A percentile compares a stretch with the other conserved stretches of the same genome.
Conservation (phyloP, 1,284 basidiomycete genomes). For the Malassezia cuniculi region DNA sequence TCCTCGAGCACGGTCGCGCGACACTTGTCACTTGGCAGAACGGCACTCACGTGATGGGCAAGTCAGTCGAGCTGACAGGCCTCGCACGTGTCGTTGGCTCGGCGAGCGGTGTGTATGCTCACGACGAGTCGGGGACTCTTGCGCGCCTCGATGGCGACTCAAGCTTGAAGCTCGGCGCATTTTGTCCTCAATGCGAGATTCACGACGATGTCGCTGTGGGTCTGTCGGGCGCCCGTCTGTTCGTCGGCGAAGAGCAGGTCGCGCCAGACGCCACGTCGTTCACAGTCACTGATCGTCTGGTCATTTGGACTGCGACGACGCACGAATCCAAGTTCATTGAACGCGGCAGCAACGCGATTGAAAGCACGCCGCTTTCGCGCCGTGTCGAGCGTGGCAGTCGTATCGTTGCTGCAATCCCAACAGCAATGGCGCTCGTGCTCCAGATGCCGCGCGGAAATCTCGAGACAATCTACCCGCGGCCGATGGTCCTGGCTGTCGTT, state of each 20-base stretch:
- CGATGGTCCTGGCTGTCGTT: slow-evolving; percentile 62
- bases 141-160: too few species aligned
- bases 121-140: too few species aligned
- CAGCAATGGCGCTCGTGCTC: slow-evolving; percentile 61
- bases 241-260: too few species aligned
- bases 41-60: too few species aligned
- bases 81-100: too few species aligned
- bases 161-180: slow-evolving; percentile 16
- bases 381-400: slow-evolving; percentile 39
- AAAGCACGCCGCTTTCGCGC: slow-evolving; percentile 19
- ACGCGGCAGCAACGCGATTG: slow-evolving; percentile 44
- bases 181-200: slow-evolving; percentile 18
- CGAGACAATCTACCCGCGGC: slow-evolving; percentile 84
- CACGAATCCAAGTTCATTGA: slow-evolving; percentile 72
- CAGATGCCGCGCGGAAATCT: slow-evolving; percentile 98
- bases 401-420: slow-evolving; percentile 36
- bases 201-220: too few species aligned
- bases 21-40: too few species aligned
- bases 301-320: slow-evolving; percentile 72
- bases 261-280: slow-evolving; percentile 75
- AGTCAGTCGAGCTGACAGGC: too few species aligned
- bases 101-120: too few species aligned
- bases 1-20: too few species aligned
- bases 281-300: slow-evolving; percentile 61
- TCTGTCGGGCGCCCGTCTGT: too few species aligned